A percentile compares a stretch with the other conserved stretches of the same genome.
Evolutionary conservation across 2,329 filamentous ascomycete genomes (phyloP).

Genomic region (Aureobasidium lini): DNA sequence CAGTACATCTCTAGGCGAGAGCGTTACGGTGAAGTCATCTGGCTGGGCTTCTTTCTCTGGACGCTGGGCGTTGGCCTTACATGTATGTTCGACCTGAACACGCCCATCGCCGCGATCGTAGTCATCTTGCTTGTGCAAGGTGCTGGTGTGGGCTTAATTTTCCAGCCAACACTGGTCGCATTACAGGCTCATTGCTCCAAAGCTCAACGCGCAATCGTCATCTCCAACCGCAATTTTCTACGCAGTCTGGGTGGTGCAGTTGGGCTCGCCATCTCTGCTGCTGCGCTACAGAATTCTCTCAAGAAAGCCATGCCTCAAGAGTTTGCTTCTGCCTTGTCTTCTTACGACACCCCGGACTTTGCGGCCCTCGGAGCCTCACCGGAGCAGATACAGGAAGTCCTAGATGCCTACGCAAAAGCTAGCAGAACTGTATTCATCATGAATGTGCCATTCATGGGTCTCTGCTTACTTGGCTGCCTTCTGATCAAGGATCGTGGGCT

Average conservation of each 20-base stretch:
- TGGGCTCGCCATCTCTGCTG: conserved; percentile 51
- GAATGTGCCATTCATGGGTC: background rate
- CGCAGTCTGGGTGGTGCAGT: conserved; percentile 52
- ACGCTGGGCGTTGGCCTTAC: conserved; percentile 48
- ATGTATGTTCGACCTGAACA: conserved; percentile 41
- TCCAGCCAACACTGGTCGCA: conserved; percentile 50
- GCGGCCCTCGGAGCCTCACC: background rate
- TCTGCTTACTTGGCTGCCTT: background rate
- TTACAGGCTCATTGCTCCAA: conserved; percentile 43
- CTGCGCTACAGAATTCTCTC: conserved; percentile 31
- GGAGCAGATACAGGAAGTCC: background rate
- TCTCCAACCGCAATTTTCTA: conserved; percentile 56
- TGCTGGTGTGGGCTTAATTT: conserved; percentile 46
- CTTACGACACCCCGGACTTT: background rate
- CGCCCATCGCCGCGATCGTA: conserved; percentile 42
- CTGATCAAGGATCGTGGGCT: background rate
- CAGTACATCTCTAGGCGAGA: conserved; percentile 51
- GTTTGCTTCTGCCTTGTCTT: background rate
- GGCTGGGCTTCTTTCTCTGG: conserved; percentile 41
- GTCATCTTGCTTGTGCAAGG: conserved; percentile 46
- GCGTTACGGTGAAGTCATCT: conserved; percentile 54
- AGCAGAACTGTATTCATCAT: background rate
- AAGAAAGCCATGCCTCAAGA: background rate
- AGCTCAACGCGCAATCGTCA: conserved; percentile 53
- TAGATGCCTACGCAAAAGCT: background rate